Conservation (phyloP, 2,329 filamentous ascomycete species). For the Fusarium citri region DNA sequence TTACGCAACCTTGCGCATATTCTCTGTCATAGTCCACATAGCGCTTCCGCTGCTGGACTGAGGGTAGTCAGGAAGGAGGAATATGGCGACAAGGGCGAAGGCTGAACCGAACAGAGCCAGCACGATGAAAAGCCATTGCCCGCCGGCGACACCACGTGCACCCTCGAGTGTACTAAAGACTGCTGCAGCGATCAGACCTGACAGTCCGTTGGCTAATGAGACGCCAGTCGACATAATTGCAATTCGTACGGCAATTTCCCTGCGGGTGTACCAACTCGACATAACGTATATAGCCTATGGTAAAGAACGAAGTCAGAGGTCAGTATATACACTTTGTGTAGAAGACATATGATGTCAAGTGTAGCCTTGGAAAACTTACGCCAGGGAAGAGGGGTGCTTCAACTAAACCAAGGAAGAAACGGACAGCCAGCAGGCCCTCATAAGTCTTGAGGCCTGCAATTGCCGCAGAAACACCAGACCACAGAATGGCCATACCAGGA, state of each 20-base stretch:
- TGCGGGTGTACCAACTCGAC: slow-evolving; percentile 41
- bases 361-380: neutral
- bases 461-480: slow-evolving; percentile 40
- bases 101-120: slow-evolving; percentile 13
- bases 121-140: slow-evolving; percentile 56
- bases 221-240: slow-evolving; percentile 30
- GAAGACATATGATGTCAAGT: neutral
- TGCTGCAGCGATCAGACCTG: slow-evolving; percentile 41
- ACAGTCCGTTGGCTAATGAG: neutral
- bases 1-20: slow-evolving; percentile 38
- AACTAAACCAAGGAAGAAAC: slow-evolving; percentile 40
- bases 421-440: slow-evolving; percentile 18
- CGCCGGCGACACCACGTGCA: slow-evolving; percentile 45
- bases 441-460: slow-evolving; percentile 33
- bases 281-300: no score
- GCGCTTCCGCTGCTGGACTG: slow-evolving; percentile 41
- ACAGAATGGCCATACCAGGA: slow-evolving; percentile 32
- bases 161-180: slow-evolving; percentile 37
- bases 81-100: slow-evolving; percentile 32
- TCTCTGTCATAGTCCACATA: slow-evolving; percentile 40
- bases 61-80: slow-evolving; percentile 41
- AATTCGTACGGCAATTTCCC: slow-evolving; percentile 43
- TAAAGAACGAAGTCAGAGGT: no score
- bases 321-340: no score
- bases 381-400: slow-evolving; percentile 42